Percentiles rank a stretch among this genome's conserved stretches.
These are phyloP conservation scores for Apiospora koreana DNA, from an alignment of 2,329 filamentous ascomycete genomes.

Conservation along the genomic window DNA sequence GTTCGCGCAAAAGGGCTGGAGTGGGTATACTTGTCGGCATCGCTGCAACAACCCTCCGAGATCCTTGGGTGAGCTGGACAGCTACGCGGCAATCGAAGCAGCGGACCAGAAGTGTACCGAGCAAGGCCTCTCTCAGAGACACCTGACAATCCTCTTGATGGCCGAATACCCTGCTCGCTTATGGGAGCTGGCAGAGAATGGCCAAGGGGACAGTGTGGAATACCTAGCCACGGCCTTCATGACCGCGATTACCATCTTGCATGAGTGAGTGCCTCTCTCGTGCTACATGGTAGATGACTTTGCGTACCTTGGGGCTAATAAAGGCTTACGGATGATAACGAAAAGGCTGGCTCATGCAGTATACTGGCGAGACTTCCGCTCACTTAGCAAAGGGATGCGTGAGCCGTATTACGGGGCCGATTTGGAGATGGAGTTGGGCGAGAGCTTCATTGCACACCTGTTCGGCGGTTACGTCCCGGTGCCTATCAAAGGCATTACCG, in stretches of 20 bases:
- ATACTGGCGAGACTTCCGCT: constrained; percentile 34
- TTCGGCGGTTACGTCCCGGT: constrained; percentile 36
- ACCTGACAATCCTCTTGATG: constrained; percentile 30
- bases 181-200: constrained; percentile 22
- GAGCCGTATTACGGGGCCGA: constrained; percentile 38
- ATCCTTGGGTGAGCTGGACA: constrained; percentile 25
- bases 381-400: constrained; percentile 25
- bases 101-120: constrained; percentile 24
- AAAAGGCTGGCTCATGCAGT: constrained; percentile 31
- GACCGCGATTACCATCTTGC: constrained; percentile 33
- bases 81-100: constrained; percentile 25
- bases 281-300: neutral
- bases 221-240: constrained; percentile 37
- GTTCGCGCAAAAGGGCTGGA: constrained; percentile 31
- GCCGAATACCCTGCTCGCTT: constrained; percentile 31
- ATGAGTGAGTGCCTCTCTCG: constrained; percentile 29
- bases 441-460: constrained; percentile 34
- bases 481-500: constrained; percentile 22
- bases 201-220: constrained; percentile 26
- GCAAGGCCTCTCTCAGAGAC: constrained; percentile 17
- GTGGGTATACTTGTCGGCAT: constrained; percentile 36
- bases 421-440: constrained; percentile 37
- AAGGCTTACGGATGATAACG: neutral
- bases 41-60: constrained; percentile 20
- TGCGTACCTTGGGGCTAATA: neutral